Base-by-base conservation (phyloP, 345 rosid genomes). In the Erucastrum elatum region DNA sequence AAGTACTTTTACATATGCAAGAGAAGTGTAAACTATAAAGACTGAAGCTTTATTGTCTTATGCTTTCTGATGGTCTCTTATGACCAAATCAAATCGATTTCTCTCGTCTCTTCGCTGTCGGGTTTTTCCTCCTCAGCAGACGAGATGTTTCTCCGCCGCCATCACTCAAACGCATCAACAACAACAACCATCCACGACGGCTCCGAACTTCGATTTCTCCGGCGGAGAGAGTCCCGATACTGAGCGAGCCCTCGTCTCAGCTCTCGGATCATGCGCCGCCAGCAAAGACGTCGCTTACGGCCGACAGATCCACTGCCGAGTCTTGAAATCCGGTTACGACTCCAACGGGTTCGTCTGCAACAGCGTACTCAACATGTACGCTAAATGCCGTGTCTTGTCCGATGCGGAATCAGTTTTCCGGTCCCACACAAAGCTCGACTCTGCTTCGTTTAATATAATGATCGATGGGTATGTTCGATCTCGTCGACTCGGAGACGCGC, bases 331-430 rank as follows among this genome's bases (percentile, higher is more conserved):
- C 0, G 96, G 97, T 76, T 77, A 86, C n/a, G 76, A 70, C 30
- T 88, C 88, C 3, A 90, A 90, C 83, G 78, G 86, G 70, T 91
- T 85, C 66, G 75, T 94, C 25, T 79, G 74, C 21, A 94, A 92
- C 72, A 90, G 97, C 66, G 84, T 91, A 72, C 86, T 89, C 46
- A 90, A 89, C 75, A 71, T 94, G 91, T 92, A 94, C 72, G 84
- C 89, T 1, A 94, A 86, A 82, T 89, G 93, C 62, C 84, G 87
- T 55, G 31, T 80, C 74, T 76, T 94, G 75, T 68, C n/a, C 2
- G 87, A 87, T 12, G 96, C 96, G 1, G 75, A 77, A 77, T 79
- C 71, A 12, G 67, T 91, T 27, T 94, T 89, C 10, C 74, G 77
- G 46, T 59, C 77, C 2, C 77, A 74, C 21, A 17, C 77, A 11